Evolutionary conservation across 352 stramenopile genomes (phyloP).

Genomic region (Pelagophyceae sp.): DNA sequence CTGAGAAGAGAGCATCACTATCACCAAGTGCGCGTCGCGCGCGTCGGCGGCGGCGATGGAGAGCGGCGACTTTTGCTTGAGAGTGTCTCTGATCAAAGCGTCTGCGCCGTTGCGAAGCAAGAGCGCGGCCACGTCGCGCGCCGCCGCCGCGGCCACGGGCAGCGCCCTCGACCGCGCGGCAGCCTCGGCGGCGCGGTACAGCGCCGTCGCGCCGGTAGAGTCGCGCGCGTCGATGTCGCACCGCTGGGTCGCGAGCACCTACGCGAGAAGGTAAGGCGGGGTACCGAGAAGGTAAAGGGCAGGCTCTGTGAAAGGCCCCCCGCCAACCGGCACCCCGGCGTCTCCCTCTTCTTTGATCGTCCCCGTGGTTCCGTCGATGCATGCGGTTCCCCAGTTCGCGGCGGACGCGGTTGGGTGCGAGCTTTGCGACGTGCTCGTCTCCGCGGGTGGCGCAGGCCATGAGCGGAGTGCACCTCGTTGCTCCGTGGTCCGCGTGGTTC

Average conservation of each 20-base stretch:
- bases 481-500: slow-evolving; percentile 18
- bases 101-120: slow-evolving; percentile 6
- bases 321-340: too few relatives aligned
- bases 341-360: too few relatives aligned
- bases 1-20: not conserved
- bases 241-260: slow-evolving; percentile 2
- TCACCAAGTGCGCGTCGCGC: not conserved
- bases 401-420: too few relatives aligned
- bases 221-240: slow-evolving; percentile 1
- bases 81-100: not conserved
- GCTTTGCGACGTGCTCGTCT: not conserved
- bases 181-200: not conserved
- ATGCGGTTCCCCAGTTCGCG: too few relatives aligned
- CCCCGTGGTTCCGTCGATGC: too few relatives aligned
- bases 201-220: not conserved
- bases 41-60: slow-evolving; percentile 11
- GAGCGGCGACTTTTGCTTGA: not conserved
- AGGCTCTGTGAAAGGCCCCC: too few relatives aligned
- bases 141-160: not conserved
- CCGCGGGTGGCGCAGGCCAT: slow-evolving; percentile 15
- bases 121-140: not conserved
- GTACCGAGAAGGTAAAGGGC: too few relatives aligned
- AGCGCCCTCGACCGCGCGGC: not conserved
- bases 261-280: too few relatives aligned
- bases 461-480: not conserved